Base-by-base conservation (phyloP, 345 rosid genomes). In the Populus davidiana region DNA sequence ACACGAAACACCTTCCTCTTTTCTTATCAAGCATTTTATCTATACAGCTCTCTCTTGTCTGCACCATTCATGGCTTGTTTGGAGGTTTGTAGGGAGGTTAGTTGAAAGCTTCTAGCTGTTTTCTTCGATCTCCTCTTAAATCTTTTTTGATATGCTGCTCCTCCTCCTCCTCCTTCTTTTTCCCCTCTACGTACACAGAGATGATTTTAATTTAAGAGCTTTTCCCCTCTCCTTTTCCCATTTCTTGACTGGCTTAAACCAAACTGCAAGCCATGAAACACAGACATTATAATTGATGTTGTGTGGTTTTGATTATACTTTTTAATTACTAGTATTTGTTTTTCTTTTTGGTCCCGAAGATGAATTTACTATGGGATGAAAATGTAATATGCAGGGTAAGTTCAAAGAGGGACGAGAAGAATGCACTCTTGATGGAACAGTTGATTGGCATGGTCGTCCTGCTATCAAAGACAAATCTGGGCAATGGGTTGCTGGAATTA, bases 401-500 rank as follows among this genome's bases (percentile, higher is more conserved):
- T 75, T 82, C 73, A 87, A 85, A 72, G 86, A 83, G 77, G 88
- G 79, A 62, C 70, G 81, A 59, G 90, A 86, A 73, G 88, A 78
- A 25, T 79, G 76, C 83, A 91, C 94, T 76, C 84, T 81, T 69
- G 98, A 94, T 81, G 97, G 98, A 73, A 88, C 93, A 14, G 88
- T 88, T 9, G 95, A 92, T 74, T 91, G 87, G 83, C 76, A 89
- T 47, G 97, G 98, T 33, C 88, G 85, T 38, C 91, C 93, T 23
- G 94, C 95, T 25, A 86, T 92, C 68, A 88, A 83, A 79, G 75
- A 78, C 38, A 88, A 77, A 69, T 89, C 97, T 47, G 98, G 98
- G 72, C 81, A 85, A 67, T 94, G 98, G 98, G 76, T 76, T 72
- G 98, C 98, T 63, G 98, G 95, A 75, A 85, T 77, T 76, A 84